phyloP scores from a whole-genome alignment of 2,329 filamentous ascomycete species.

The Aspergillus alliaceus region DNA sequence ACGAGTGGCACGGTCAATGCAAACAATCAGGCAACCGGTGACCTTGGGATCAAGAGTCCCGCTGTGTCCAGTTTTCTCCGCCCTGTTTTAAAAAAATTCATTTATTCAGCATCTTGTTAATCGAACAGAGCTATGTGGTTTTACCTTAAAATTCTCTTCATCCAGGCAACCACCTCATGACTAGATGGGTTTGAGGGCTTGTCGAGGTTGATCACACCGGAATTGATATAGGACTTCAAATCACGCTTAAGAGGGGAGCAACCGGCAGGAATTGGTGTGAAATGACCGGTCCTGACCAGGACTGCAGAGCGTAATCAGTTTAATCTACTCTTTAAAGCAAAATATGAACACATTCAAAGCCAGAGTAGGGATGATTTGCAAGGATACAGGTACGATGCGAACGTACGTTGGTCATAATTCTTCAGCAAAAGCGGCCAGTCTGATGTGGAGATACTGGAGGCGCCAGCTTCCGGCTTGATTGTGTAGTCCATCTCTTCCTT shows the following conservation, averaged over 20 bases:
- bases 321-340: constrained; percentile 7
- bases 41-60: constrained; percentile 98
- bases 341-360: not conserved
- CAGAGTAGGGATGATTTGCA: not conserved
- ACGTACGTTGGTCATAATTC: constrained; percentile 89
- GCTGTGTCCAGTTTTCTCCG: constrained; percentile 97
- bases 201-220: constrained; percentile 97
- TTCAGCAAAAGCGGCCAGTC: constrained; percentile 92
- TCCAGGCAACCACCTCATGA: constrained; percentile 98
- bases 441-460: constrained; percentile 79
- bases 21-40: constrained; percentile 91
- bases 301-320: constrained; percentile 53
- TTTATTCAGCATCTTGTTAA: constrained; percentile 18
- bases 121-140: not conserved
- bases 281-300: constrained; percentile 90
- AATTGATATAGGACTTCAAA: constrained; percentile 94
- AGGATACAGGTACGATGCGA: constrained; percentile 18
- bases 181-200: constrained; percentile 97
- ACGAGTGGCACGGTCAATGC: constrained; percentile 93
- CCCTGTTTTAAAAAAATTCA: constrained; percentile 49
- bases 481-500: constrained; percentile 70
- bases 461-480: constrained; percentile 88
- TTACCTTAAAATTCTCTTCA: constrained; percentile 94
- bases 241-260: constrained; percentile 90
- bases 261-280: constrained; percentile 92